Percentiles rank a stretch among this genome's conserved stretches.
These are phyloP conservation scores for Cryphonectria carpinicola DNA, from an alignment of 2,329 filamentous ascomycete genomes.

Conservation along the genomic window DNA sequence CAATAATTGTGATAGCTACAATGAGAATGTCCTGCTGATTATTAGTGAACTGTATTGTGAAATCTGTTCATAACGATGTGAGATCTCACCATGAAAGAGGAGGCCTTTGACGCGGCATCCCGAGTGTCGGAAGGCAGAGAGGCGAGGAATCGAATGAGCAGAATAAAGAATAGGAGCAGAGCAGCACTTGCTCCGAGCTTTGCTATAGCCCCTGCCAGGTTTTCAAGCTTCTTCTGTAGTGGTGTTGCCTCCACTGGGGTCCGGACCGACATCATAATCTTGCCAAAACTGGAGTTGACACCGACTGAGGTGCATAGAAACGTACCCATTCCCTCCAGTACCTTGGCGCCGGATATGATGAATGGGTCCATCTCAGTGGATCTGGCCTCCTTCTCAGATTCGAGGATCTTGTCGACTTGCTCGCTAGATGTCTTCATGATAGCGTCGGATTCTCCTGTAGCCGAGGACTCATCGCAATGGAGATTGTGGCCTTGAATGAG, in stretches of 20 bases:
- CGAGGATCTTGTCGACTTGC: slow-evolving; percentile 60
- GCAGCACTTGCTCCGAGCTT: slow-evolving; percentile 66
- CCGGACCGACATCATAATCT: slow-evolving; percentile 59
- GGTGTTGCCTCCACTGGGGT: slow-evolving; percentile 57
- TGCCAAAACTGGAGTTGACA: slow-evolving; percentile 57
- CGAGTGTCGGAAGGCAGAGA: slow-evolving; percentile 56
- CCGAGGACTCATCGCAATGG: slow-evolving; percentile 71
- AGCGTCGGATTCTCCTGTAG: slow-evolving; percentile 71
- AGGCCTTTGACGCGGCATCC: slow-evolving; percentile 58
- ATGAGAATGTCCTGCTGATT: slow-evolving; percentile 56
- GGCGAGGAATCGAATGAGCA: slow-evolving; percentile 77
- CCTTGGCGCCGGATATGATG: slow-evolving; percentile 60
- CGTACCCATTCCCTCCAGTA: slow-evolving; percentile 57
- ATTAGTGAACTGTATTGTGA: too few species aligned
- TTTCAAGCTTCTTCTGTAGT: slow-evolving; percentile 56
- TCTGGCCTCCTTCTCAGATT: slow-evolving; percentile 46
- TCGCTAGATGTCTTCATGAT: slow-evolving; percentile 66
- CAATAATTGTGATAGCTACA: slow-evolving; percentile 66
- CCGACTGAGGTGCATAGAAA: slow-evolving; percentile 61
- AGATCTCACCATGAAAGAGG: slow-evolving; percentile 51
- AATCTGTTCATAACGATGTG: background rate
- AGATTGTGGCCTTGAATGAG: slow-evolving; percentile 67
- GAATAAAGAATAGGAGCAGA: slow-evolving; percentile 72
- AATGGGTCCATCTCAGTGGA: slow-evolving; percentile 64
- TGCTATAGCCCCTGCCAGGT: slow-evolving; percentile 48